Evolutionary conservation across 177 flowering plant genomes (phyloP).

Genomic region (Telopea speciosissima): DNA sequence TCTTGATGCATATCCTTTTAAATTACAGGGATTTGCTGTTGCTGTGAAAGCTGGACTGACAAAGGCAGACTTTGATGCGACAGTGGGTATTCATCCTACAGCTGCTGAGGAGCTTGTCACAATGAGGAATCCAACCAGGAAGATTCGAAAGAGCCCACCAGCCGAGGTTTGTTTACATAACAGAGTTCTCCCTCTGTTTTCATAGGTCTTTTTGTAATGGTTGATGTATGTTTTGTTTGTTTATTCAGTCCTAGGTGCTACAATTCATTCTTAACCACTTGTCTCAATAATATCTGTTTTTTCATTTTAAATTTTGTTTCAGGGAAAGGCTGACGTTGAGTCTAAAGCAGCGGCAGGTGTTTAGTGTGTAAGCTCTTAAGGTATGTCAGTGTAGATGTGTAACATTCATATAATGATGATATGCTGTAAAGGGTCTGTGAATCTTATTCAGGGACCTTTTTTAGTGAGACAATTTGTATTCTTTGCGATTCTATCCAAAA

Average conservation of each 20-base stretch:
- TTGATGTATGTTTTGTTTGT: neutral
- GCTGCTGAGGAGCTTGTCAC: conserved; percentile 91
- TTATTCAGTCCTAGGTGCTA: neutral
- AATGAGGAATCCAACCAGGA: conserved; percentile 85
- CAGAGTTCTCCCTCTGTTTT: neutral
- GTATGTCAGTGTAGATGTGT: neutral
- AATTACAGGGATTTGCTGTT: conserved; percentile 81
- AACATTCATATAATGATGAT: neutral
- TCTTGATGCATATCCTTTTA: conserved; percentile 2
- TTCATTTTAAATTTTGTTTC: conserved; percentile 8
- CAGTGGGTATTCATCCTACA: conserved; percentile 94
- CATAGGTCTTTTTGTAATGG: neutral
- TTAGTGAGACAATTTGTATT: neutral
- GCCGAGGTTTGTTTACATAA: conserved; percentile 50
- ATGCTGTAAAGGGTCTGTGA: neutral
- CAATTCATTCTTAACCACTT: neutral
- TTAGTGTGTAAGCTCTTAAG: conserved; percentile 12
- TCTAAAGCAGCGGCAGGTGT: conserved; percentile 54
- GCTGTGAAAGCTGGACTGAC: conserved; percentile 96
- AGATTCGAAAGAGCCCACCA: conserved; percentile 47
- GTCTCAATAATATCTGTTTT: neutral
- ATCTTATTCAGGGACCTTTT: neutral
- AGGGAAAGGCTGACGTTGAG: conserved; percentile 44
- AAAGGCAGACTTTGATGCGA: conserved; percentile 87
- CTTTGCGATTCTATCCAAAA: no score